Evolutionary conservation across 495 filamentous ascomycete species (phyloP).

Genomic region (Tuber microsphaerosporum): DNA sequence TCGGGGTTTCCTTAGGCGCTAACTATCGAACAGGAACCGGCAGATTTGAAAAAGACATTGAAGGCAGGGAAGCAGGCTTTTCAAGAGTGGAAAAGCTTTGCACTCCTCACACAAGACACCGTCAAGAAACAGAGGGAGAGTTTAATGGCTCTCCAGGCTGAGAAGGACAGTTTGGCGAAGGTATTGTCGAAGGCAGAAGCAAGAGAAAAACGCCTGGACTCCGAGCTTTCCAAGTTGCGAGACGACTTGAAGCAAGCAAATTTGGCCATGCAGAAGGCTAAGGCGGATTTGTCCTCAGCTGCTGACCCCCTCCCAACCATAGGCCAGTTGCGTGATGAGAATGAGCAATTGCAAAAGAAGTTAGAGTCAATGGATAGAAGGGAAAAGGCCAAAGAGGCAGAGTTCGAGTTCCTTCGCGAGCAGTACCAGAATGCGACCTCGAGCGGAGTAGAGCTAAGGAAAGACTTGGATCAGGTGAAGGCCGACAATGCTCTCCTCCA

Average conservation of each 20-base stretch:
- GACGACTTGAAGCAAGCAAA: conserved; percentile 9
- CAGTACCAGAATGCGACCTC: conserved; percentile 61
- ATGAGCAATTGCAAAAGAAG: conserved; percentile 47
- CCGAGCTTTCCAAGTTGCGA: conserved; percentile 25
- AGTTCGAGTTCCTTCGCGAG: conserved; percentile 55
- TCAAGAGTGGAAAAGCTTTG: conserved; percentile 33
- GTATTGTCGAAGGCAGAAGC: conserved; percentile 13
- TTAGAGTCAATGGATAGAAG: conserved; percentile 50
- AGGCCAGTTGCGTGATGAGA: conserved; percentile 41
- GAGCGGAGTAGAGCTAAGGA: conserved; percentile 47
- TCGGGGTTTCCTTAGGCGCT: neutral
- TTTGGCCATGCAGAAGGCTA: neutral
- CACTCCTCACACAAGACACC: conserved; percentile 30
- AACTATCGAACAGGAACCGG: conserved; percentile 21
- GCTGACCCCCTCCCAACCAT: conserved; percentile 11
- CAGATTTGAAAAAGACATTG: conserved; percentile 20
- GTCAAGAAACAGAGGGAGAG: conserved; percentile 22
- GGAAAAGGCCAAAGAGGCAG: conserved; percentile 40
- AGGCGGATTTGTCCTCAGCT: neutral
- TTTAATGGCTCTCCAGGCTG: conserved; percentile 11
- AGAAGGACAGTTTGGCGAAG: conserved; percentile 14
- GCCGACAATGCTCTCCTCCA: conserved; percentile 48
- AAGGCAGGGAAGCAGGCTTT: conserved; percentile 18
- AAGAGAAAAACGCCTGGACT: conserved; percentile 23
- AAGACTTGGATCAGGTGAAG: conserved; percentile 50